A percentile compares a stretch with the other conserved stretches of the same genome.
These are phyloP conservation scores for Clavispora fructus DNA, from an alignment of 805 yeast genomes.

Conservation along the genomic window DNA sequence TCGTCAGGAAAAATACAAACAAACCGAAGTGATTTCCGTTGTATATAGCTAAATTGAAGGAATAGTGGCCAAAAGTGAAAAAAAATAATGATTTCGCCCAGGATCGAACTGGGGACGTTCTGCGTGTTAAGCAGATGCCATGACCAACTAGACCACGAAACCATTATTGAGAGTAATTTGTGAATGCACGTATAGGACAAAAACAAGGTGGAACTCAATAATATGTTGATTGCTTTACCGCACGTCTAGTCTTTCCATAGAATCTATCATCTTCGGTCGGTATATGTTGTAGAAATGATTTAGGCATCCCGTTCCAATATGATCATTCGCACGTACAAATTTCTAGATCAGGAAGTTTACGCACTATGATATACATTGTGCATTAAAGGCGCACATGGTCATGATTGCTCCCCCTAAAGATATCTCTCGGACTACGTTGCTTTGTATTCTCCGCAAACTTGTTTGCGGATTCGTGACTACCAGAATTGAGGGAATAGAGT, in stretches of 20 bases:
- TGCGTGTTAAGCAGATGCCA: slow-evolving; percentile 24
- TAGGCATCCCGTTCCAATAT: no score
- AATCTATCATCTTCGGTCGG: no score
- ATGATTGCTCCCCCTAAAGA: neutral
- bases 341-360: neutral
- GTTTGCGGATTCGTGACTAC: neutral
- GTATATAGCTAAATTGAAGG: neutral
- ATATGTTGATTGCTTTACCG: no score
- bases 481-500: neutral
- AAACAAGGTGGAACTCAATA: no score
- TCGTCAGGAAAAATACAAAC: neutral
- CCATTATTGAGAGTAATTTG: slow-evolving; percentile 2
- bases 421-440: neutral
- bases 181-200: no score
- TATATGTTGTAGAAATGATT: no score
- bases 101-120: slow-evolving; percentile 24
- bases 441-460: neutral
- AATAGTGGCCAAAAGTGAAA: neutral
- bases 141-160: slow-evolving; percentile 22
- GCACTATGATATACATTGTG: neutral
- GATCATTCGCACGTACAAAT: neutral
- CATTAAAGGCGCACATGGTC: neutral
- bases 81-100: slow-evolving; percentile 18
- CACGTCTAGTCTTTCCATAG: no score
- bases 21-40: neutral